Evolutionary conservation across 208 protist species (phyloP).

Genomic region (Leptomonas seymouri): DNA sequence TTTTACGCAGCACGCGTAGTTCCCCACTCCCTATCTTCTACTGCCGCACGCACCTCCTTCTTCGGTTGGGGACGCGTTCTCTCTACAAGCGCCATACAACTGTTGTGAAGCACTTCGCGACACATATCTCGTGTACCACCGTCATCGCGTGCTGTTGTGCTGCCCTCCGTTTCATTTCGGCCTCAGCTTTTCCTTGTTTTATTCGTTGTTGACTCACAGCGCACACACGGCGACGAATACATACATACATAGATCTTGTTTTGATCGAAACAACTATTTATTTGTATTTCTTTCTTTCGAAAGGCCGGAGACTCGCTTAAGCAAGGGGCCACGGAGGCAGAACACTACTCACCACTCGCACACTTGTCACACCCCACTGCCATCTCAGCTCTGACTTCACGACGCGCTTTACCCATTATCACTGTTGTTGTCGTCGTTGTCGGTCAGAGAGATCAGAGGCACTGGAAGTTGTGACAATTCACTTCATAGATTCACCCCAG

Average conservation of each 20-base stretch:
- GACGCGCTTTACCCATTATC: no score
- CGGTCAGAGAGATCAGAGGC: not conserved
- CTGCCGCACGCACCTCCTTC: no score
- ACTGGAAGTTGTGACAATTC: not conserved
- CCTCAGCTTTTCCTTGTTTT: constrained; percentile 1
- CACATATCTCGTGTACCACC: no score
- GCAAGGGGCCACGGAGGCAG: no score
- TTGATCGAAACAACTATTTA: not conserved
- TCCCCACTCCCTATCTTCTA: no score
- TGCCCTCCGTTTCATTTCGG: not conserved
- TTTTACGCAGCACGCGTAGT: no score
- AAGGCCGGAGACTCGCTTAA: no score
- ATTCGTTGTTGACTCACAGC: not conserved
- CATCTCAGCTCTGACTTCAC: no score
- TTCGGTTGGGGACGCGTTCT: no score
- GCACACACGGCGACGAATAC: constrained; percentile 1
- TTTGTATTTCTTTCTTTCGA: not conserved
- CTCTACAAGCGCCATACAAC: not conserved
- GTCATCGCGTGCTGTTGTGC: no score
- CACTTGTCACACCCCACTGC: no score
- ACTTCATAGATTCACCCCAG: not conserved
- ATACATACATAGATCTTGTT: constrained; percentile 15
- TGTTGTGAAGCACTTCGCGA: not conserved
- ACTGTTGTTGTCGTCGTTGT: not conserved
- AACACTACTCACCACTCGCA: no score